A percentile compares a stretch with the other conserved stretches of the same genome.
phyloP scores from a whole-genome alignment of 352 stramenopile species.

The Phytopythium oedochilum region DNA sequence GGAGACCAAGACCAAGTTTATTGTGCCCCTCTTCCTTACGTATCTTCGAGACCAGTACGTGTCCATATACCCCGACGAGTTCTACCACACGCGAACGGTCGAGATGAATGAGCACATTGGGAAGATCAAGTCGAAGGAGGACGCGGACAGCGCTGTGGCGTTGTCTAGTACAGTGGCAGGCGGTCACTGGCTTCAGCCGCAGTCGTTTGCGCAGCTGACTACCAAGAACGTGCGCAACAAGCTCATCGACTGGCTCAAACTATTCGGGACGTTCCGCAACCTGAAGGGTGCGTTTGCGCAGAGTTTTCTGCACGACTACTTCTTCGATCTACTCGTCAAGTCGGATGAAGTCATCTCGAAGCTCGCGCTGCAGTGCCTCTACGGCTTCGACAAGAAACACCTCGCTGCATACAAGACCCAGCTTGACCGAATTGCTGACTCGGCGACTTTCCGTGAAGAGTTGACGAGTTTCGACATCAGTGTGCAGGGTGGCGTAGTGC shows the following conservation, averaged over 20 bases:
- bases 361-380: conserved; percentile 83
- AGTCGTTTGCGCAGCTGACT: conserved; percentile 38
- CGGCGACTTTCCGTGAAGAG: conserved; percentile 85
- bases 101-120: conserved; percentile 45
- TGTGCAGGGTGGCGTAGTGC: conserved; percentile 55
- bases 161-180: neutral
- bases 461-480: conserved; percentile 88
- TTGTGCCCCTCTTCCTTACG: conserved; percentile 80
- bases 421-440: conserved; percentile 77
- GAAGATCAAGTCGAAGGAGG: conserved; percentile 27
- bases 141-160: neutral
- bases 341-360: conserved; percentile 85
- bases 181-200: conserved; percentile 16
- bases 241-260: conserved; percentile 74
- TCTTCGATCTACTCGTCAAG: conserved; percentile 89
- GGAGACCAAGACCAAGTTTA: conserved; percentile 83
- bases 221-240: conserved; percentile 79
- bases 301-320: conserved; percentile 69
- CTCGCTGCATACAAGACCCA: conserved; percentile 84
- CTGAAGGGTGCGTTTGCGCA: conserved; percentile 85
- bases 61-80: conserved; percentile 68
- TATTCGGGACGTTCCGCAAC: conserved; percentile 83
- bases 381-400: conserved; percentile 79
- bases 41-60: conserved; percentile 84
- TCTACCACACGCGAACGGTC: conserved; percentile 31